Base-by-base conservation (phyloP, 1,284 basidiomycete genomes). In the Ceratobasidium theobromae region DNA sequence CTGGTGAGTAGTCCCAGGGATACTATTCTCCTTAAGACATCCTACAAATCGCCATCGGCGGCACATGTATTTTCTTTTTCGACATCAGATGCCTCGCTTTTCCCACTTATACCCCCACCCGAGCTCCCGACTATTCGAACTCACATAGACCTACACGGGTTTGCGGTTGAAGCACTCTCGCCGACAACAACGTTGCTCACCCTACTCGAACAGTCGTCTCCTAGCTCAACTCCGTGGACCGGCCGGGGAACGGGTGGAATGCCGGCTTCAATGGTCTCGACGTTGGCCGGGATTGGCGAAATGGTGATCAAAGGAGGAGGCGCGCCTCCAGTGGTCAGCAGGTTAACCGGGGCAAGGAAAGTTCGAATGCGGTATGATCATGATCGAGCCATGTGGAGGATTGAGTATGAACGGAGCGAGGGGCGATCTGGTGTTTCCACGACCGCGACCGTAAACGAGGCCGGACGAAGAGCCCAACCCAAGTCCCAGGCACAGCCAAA, bases 31-130 rank as follows among this genome's bases (percentile, higher is more conserved):
- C 84, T 99, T 5, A 93, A 93, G 75, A 99, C 97, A 0, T 91
- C 95, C 1, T 99, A 99, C 82, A 98, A 98, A 77, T 97, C 95
- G 0, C 94, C 95, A 0, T 90, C 88, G 0, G 93, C 95, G 0
- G 91, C 98, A 9, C 97, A 99, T 74, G 87, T 98, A 33, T 98
- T 99, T 75, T 88, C 91, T 0, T 98, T 98, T 77, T 98, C 96
- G 1, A 91, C 88, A 0, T 93, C 97, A 72, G 93, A 98, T 73
- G 84, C 85, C 62, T 86, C 88, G 58, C 81, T 96, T 14, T 97
- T 98, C 76, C 88, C 93, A 0, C 82, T 82, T 52, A 86, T 93
- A 66, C 91, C 92, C 11, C 81, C 86, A 0, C 77, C 79, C 0
- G 86, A 90, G 35, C 83, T 88, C 0, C 89, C 84, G 68, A 83